phyloP scores from a whole-genome alignment of 2,329 filamentous ascomycete genomes.

The Scortechinia acanthostroma region DNA sequence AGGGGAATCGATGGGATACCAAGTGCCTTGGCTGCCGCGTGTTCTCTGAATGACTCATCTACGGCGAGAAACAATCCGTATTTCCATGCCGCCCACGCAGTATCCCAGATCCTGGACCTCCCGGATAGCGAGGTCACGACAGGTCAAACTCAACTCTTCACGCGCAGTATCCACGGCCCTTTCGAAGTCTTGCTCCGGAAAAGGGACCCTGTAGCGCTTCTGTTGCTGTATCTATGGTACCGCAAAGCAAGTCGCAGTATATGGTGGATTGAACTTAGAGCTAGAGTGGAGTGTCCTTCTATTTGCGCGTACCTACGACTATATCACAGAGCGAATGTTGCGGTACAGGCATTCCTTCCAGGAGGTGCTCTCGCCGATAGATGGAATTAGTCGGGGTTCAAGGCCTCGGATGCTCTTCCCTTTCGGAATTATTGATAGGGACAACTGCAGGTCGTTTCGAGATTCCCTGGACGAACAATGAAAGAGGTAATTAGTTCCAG shows the following conservation, averaged over 20 bases:
- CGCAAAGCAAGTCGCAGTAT: constrained; percentile 25
- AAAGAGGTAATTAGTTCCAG: no score
- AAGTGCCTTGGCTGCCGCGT: constrained; percentile 10
- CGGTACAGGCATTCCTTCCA: constrained; percentile 19
- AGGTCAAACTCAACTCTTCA: constrained; percentile 22
- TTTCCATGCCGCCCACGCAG: constrained; percentile 23
- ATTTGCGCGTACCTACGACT: constrained; percentile 25
- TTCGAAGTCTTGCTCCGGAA: constrained; percentile 20
- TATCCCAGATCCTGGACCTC: constrained; percentile 18
- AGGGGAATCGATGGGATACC: constrained; percentile 12
- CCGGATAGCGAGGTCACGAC: constrained; percentile 17
- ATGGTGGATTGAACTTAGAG: constrained; percentile 33
- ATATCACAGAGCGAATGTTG: constrained; percentile 14
- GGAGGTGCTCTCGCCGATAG: constrained; percentile 10
- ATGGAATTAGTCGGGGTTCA: no score
- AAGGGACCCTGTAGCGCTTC: constrained; percentile 25
- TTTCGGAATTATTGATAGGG: no score
- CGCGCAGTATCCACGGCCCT: constrained; percentile 16
- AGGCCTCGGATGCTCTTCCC: no score
- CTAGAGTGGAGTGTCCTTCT: constrained; percentile 29
- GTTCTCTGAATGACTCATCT: constrained; percentile 15
- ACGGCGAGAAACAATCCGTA: constrained; percentile 24
- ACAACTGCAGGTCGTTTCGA: no score
- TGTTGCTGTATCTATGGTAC: constrained; percentile 33
- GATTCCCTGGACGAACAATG: no score